Conservation (phyloP, 2,329 filamentous ascomycete species). For the Alternaria dauci region DNA sequence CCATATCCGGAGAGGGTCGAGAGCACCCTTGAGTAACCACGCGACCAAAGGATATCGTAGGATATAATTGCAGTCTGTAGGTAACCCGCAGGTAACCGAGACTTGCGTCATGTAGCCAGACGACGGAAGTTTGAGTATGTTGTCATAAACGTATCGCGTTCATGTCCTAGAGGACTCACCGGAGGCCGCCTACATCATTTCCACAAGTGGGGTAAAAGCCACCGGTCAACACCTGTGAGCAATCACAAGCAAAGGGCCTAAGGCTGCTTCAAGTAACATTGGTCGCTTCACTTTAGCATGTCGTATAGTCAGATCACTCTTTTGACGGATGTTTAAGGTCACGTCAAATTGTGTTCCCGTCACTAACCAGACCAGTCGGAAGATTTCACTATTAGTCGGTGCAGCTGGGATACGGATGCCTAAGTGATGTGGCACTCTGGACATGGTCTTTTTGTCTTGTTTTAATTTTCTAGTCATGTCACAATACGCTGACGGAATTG, state of each 20-base stretch:
- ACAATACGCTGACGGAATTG: background rate
- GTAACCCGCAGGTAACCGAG: conserved; percentile 2
- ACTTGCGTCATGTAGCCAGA: background rate
- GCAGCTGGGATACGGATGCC: background rate
- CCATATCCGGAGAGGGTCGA: background rate
- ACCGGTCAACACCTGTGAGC: background rate
- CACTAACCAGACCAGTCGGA: background rate
- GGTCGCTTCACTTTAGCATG: background rate
- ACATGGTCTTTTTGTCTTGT: too few species aligned
- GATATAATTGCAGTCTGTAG: background rate
- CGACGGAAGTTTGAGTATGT: background rate
- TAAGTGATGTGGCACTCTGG: background rate
- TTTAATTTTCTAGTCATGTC: background rate
- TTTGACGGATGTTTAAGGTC: background rate
- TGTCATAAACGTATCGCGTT: background rate
- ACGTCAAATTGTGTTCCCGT: background rate
- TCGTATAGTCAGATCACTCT: background rate
- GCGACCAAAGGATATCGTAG: conserved; percentile 1
- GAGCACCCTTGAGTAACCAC: conserved; percentile 7
- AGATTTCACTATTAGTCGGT: background rate
- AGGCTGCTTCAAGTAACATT: background rate
- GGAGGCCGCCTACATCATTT: background rate
- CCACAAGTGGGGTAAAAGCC: conserved; percentile 1
- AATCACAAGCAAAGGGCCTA: background rate
- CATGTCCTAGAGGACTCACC: background rate